These are phyloP conservation scores for Geotrichum cucujoidarum DNA, from an alignment of 1,139 yeast species.

Conservation along the genomic window DNA sequence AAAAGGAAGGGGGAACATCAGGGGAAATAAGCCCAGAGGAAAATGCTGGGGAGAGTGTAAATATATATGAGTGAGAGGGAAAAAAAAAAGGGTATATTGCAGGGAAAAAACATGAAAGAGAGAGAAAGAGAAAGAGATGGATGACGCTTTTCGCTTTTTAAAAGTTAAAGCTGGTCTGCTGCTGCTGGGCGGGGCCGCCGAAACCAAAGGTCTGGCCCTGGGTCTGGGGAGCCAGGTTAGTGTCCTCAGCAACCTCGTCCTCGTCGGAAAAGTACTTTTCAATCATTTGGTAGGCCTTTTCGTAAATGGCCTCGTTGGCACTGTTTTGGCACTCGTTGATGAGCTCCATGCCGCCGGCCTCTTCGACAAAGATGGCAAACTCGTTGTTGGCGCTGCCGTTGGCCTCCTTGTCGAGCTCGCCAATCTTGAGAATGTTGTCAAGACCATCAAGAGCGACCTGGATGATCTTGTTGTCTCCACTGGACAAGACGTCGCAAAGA, in stretches of 20 bases:
- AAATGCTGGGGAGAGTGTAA: slow-evolving; percentile 4
- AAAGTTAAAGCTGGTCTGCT: slow-evolving; percentile 25
- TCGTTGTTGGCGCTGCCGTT: slow-evolving; percentile 62
- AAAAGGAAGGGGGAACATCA: not conserved
- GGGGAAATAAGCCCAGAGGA: not conserved
- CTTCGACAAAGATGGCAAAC: slow-evolving; percentile 88
- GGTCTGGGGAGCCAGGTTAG: slow-evolving; percentile 75
- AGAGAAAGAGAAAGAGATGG: not conserved
- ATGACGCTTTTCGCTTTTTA: no score
- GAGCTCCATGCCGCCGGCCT: slow-evolving; percentile 98
- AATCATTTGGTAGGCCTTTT: slow-evolving; percentile 84
- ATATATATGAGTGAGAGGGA: slow-evolving; percentile 1
- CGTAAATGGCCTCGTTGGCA: slow-evolving; percentile 85
- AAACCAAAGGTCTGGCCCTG: slow-evolving; percentile 81
- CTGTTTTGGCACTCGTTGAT: slow-evolving; percentile 90
- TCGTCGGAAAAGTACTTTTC: slow-evolving; percentile 80
- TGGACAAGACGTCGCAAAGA: slow-evolving; percentile 80
- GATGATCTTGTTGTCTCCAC: slow-evolving; percentile 85
- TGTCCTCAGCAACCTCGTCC: slow-evolving; percentile 67
- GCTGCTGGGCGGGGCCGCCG: slow-evolving; percentile 46
- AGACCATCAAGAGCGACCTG: slow-evolving; percentile 94
- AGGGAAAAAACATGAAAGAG: not conserved
- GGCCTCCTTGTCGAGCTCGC: slow-evolving; percentile 79
- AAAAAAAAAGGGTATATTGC: not conserved
- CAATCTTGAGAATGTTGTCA: slow-evolving; percentile 89